These are phyloP conservation scores for Pichia terricola DNA, from an alignment of 1,139 yeast genomes.

Conservation along the genomic window DNA sequence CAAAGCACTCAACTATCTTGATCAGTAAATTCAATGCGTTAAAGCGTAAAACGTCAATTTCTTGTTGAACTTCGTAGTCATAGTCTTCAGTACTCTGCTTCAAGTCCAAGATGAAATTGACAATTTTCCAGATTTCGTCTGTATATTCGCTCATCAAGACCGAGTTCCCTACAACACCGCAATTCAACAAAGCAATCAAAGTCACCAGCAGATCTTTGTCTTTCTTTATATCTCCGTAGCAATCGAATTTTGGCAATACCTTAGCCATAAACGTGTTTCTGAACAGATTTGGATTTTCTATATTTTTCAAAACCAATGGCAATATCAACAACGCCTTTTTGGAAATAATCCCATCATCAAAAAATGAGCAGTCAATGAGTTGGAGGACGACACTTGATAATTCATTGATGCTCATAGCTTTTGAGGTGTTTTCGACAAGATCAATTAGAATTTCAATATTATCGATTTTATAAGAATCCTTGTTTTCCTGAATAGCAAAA, in stretches of 20 bases:
- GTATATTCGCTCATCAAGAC: constrained; percentile 11
- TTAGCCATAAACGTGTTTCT: background rate
- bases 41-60: constrained; percentile 42
- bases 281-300: background rate
- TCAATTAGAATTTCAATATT: constrained; percentile 57
- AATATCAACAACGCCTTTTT: constrained; percentile 50
- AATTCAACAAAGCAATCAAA: no score
- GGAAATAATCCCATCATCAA: constrained; percentile 38
- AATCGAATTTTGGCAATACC: no score
- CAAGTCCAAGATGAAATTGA: constrained; percentile 25
- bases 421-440: constrained; percentile 46
- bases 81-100: constrained; percentile 21
- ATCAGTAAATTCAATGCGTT: constrained; percentile 38
- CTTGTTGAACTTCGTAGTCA: constrained; percentile 28
- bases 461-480: constrained; percentile 37
- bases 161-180: constrained; percentile 18
- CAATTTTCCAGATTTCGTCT: constrained; percentile 19
- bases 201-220: no score
- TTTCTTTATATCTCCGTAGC: no score
- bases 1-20: constrained; percentile 23
- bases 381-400: constrained; percentile 29
- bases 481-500: constrained; percentile 19
- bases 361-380: constrained; percentile 33
- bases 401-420: constrained; percentile 35
- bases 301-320: constrained; percentile 29